A percentile compares a stretch with the other conserved stretches of the same genome.
Conservation (phyloP, 805 yeast genomes). For the Lipomyces oligophaga region DNA sequence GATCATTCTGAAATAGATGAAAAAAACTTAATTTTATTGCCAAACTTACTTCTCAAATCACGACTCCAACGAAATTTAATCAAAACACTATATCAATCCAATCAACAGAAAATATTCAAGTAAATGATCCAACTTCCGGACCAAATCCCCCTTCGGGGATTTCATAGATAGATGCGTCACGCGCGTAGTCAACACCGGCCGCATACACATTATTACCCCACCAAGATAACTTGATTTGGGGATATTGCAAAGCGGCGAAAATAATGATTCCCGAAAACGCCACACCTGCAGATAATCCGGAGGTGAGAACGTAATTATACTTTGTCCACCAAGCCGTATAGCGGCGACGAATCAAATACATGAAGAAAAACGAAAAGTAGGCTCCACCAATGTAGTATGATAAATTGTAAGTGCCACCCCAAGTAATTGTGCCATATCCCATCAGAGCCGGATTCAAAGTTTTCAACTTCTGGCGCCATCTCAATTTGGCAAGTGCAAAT, state of each 20-base stretch:
- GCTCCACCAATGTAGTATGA: constrained; percentile 13
- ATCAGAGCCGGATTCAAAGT: constrained; percentile 11
- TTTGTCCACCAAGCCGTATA: constrained; percentile 71
- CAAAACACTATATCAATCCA: no score
- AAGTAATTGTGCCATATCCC: constrained; percentile 8
- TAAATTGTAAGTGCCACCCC: constrained; percentile 14
- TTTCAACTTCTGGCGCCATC: constrained; percentile 6
- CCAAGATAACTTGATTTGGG: constrained; percentile 41
- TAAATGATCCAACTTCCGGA: constrained; percentile 1
- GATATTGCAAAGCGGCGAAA: constrained; percentile 46
- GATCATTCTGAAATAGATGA: no score
- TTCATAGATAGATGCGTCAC: constrained; percentile 11
- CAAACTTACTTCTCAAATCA: no score
- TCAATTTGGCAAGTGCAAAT: constrained; percentile 10
- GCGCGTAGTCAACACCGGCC: constrained; percentile 12
- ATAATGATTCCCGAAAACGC: constrained; percentile 59
- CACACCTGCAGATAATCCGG: constrained; percentile 65
- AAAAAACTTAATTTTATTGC: no score
- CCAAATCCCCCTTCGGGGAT: constrained; percentile 17
- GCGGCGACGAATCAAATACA: constrained; percentile 51
- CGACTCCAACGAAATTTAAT: no score
- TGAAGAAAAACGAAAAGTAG: constrained; percentile 48
- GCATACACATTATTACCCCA: constrained; percentile 51
- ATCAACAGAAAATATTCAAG: no score
- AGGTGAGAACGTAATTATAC: constrained; percentile 62